phyloP scores from a whole-genome alignment of 768 basidiomycete species.

The Tricholoma hemisulphureum region DNA sequence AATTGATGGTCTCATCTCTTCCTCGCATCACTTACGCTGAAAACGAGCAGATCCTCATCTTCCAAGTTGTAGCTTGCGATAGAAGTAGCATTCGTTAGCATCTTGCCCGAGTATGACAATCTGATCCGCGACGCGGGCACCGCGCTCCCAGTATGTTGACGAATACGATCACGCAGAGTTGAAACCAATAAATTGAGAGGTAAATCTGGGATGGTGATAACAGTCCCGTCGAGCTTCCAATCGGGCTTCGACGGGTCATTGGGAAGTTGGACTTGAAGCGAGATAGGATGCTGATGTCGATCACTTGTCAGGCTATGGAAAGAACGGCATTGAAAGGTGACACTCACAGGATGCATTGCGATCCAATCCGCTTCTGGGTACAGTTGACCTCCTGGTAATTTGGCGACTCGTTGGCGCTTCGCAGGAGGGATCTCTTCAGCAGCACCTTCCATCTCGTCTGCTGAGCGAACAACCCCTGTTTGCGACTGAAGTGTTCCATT shows the following conservation, averaged over 20 bases:
- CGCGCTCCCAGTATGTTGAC: conserved; percentile 74
- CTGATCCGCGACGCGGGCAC: conserved; percentile 79
- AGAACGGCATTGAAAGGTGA: conserved; percentile 3
- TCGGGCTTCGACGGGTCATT: conserved; percentile 80
- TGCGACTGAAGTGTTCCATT: conserved; percentile 52
- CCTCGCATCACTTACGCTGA: conserved; percentile 75
- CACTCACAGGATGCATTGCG: conserved; percentile 75
- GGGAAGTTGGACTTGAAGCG: conserved; percentile 82
- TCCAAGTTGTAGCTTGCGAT: conserved; percentile 88
- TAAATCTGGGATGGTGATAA: conserved; percentile 76
- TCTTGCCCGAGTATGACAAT: conserved; percentile 76
- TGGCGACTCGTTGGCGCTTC: conserved; percentile 85
- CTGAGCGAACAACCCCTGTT: conserved; percentile 71
- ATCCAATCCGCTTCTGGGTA: conserved; percentile 93
- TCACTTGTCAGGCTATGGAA: neutral
- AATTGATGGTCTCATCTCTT: conserved; percentile 38
- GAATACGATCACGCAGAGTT: conserved; percentile 85
- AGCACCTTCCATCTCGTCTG: conserved; percentile 77
- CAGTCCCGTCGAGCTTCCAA: conserved; percentile 86
- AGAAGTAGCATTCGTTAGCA: conserved; percentile 83
- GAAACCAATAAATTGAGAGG: conserved; percentile 84
- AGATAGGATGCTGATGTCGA: conserved; percentile 70
- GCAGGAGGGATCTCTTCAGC: conserved; percentile 71
- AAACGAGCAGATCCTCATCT: conserved; percentile 80
- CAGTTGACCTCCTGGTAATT: conserved; percentile 77